Percentiles rank a stretch among this genome's conserved stretches.
These are phyloP conservation scores for Citeromyces hawaiiensis DNA, from an alignment of 1,139 yeast genomes.

Conservation along the genomic window DNA sequence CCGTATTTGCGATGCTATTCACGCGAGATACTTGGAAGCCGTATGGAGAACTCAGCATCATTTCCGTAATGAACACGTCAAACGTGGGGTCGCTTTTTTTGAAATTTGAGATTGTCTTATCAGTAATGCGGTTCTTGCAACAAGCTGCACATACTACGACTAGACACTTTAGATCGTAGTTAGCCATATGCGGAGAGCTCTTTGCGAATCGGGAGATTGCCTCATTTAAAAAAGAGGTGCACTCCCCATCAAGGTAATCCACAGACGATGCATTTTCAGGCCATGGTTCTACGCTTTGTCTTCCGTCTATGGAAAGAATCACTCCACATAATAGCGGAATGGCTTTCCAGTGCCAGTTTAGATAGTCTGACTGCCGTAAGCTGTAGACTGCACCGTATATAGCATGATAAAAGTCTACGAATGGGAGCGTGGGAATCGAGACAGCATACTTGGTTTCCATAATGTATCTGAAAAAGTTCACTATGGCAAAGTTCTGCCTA, in stretches of 20 bases:
- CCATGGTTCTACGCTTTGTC: constrained; percentile 10
- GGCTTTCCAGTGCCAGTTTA: constrained; percentile 32
- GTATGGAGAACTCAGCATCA: constrained; percentile 9
- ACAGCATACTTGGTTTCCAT: constrained; percentile 39
- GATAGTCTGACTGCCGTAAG: constrained; percentile 11
- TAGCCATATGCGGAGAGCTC: constrained; percentile 1
- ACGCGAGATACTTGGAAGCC: constrained; percentile 12
- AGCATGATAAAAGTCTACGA: constrained; percentile 35
- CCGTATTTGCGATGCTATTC: background rate
- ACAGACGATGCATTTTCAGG: constrained; percentile 11
- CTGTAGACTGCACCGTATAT: constrained; percentile 23
- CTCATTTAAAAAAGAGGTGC: background rate
- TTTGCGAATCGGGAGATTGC: background rate
- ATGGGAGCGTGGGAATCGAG: constrained; percentile 48
- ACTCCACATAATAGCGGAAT: constrained; percentile 46
- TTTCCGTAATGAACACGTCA: constrained; percentile 1
- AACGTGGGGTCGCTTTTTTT: constrained; percentile 1
- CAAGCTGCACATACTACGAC: constrained; percentile 2
- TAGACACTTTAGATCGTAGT: constrained; percentile 1
- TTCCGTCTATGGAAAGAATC: constrained; percentile 20
- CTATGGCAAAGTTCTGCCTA: constrained; percentile 22
- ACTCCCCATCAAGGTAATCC: background rate
- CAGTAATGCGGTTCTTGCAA: background rate
- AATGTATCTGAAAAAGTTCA: constrained; percentile 35
- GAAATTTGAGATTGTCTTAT: background rate